These are phyloP conservation scores for Sicyos edulis DNA, from an alignment of 306 rosid genomes.

Conservation along the genomic window DNA sequence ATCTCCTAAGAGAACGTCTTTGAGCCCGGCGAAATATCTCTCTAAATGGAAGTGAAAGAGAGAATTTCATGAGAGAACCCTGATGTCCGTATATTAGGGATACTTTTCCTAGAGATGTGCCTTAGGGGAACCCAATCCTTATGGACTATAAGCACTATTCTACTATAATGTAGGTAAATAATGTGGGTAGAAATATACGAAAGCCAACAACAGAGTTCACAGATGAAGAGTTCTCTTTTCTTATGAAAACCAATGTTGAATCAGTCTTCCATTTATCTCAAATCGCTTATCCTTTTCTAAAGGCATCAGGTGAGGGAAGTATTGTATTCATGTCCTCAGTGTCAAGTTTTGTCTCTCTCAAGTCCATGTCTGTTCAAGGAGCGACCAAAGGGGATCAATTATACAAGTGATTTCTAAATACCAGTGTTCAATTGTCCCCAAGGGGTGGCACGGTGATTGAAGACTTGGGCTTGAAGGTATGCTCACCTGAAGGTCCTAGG, in stretches of 20 bases:
- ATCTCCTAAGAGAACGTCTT: too few species aligned
- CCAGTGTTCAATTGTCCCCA: too few species aligned
- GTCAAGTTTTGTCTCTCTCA: slow-evolving; percentile 62
- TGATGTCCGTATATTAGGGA: too few species aligned
- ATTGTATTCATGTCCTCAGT: slow-evolving; percentile 65
- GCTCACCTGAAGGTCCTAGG: too few species aligned
- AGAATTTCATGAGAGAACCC: too few species aligned
- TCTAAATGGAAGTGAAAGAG: too few species aligned
- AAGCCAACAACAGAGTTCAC: slow-evolving; percentile 60
- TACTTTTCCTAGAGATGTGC: too few species aligned
- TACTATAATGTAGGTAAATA: slow-evolving; percentile 29
- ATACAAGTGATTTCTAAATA: neutral
- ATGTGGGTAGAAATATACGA: slow-evolving; percentile 69
- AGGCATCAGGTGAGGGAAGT: slow-evolving; percentile 55
- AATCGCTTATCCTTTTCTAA: slow-evolving; percentile 59
- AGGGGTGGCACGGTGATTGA: too few species aligned
- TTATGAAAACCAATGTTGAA: slow-evolving; percentile 64
- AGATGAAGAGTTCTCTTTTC: slow-evolving; percentile 49
- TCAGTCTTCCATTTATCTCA: slow-evolving; percentile 65
- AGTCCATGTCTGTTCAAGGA: slow-evolving; percentile 71
- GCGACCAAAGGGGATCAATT: slow-evolving; percentile 57
- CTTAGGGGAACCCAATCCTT: too few species aligned
- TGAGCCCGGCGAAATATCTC: too few species aligned
- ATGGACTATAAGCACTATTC: neutral
- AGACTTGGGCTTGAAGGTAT: too few species aligned